A percentile compares a stretch with the other conserved stretches of the same genome.
These are phyloP conservation scores for Melastoma candidum DNA, from an alignment of 441 rosid species.

Conservation along the genomic window DNA sequence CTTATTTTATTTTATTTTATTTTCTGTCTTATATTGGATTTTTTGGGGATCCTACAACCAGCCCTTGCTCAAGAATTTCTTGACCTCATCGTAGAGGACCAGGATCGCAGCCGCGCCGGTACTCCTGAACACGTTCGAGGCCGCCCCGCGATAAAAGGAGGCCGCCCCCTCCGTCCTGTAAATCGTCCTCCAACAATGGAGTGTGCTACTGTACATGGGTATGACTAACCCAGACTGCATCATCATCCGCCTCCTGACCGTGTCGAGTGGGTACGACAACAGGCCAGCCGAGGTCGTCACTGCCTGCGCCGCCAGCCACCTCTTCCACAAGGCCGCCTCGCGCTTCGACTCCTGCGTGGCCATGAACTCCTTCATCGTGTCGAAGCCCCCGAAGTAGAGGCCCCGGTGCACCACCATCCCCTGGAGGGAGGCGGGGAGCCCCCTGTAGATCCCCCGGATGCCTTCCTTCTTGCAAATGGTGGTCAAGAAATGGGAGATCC, in stretches of 20 bases:
- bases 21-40: background rate
- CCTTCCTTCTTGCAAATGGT: slow-evolving; percentile 71
- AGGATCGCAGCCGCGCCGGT: slow-evolving; percentile 87
- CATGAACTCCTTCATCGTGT: slow-evolving; percentile 71
- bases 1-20: too few relatives aligned
- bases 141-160: slow-evolving; percentile 84
- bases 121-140: slow-evolving; percentile 80
- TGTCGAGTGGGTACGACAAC: slow-evolving; percentile 79
- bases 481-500: slow-evolving; percentile 68
- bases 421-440: slow-evolving; percentile 81
- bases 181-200: slow-evolving; percentile 40
- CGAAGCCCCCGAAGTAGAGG: slow-evolving; percentile 87
- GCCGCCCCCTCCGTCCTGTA: slow-evolving; percentile 62
- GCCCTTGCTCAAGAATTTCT: slow-evolving; percentile 80
- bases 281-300: slow-evolving; percentile 87
- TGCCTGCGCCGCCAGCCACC: slow-evolving; percentile 85
- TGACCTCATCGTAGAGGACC: slow-evolving; percentile 42
- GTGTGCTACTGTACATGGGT: slow-evolving; percentile 54
- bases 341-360: slow-evolving; percentile 35
- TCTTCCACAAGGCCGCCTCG: slow-evolving; percentile 74
- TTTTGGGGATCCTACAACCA: slow-evolving; percentile 28
- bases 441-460: slow-evolving; percentile 67
- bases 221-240: slow-evolving; percentile 84
- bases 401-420: slow-evolving; percentile 85
- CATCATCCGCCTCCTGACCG: slow-evolving; percentile 89